These are phyloP conservation scores for Penicillium parvum DNA, from an alignment of 495 filamentous ascomycete genomes.

Conservation along the genomic window DNA sequence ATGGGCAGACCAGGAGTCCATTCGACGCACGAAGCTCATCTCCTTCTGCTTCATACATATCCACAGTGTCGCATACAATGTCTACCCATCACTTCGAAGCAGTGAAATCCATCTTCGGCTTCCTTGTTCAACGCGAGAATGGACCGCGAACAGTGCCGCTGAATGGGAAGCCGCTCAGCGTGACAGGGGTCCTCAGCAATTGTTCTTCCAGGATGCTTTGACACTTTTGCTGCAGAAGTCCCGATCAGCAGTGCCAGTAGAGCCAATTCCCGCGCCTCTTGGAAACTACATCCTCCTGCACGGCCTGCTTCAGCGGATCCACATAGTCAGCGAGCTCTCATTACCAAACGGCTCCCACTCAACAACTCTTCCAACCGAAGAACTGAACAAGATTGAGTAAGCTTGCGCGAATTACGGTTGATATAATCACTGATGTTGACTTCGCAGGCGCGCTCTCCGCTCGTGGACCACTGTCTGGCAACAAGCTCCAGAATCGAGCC, in stretches of 20 bases:
- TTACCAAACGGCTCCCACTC: constrained; percentile 33
- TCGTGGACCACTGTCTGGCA: constrained; percentile 42
- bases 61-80: constrained; percentile 38
- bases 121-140: constrained; percentile 37
- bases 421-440: too few relatives aligned
- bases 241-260: constrained; percentile 22
- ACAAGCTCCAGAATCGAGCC: constrained; percentile 40
- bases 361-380: constrained; percentile 31
- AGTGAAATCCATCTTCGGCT: constrained; percentile 37
- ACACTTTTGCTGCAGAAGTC: constrained; percentile 33
- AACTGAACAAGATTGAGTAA: constrained; percentile 38
- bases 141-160: constrained; percentile 28
- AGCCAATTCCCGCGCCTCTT: constrained; percentile 34
- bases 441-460: constrained; percentile 30
- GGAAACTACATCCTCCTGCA: constrained; percentile 40
- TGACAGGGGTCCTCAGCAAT: constrained; percentile 29
- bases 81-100: constrained; percentile 36
- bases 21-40: constrained; percentile 36
- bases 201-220: constrained; percentile 39
- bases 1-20: constrained; percentile 38
- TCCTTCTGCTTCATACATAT: constrained; percentile 40
- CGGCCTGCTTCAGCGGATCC: constrained; percentile 38
- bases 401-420: too few relatives aligned
- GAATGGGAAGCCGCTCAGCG: constrained; percentile 35
- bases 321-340: constrained; percentile 38